phyloP scores from a whole-genome alignment of 352 stramenopile genomes.

The Pseudoperonospora humuli region DNA sequence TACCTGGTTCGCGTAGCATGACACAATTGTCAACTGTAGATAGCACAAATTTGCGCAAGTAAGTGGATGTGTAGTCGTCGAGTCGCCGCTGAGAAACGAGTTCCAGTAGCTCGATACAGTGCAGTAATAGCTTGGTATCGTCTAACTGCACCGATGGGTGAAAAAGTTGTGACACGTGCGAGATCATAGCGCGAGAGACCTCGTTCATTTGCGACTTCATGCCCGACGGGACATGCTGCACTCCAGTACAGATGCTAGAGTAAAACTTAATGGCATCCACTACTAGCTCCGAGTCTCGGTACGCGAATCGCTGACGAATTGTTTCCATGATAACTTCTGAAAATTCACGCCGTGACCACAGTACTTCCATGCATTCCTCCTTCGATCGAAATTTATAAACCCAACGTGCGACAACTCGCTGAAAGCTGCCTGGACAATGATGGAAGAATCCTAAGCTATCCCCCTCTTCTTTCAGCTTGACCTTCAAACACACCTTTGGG shows the following conservation, averaged over 20 bases:
- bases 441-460: conserved; percentile 82
- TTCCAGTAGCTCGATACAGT: conserved; percentile 82
- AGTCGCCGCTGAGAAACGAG: conserved; percentile 73
- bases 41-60: conserved; percentile 81
- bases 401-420: conserved; percentile 79
- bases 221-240: conserved; percentile 62
- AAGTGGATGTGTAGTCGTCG: conserved; percentile 81
- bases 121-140: conserved; percentile 73
- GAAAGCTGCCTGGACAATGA: conserved; percentile 80
- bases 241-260: conserved; percentile 64
- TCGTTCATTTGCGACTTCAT: conserved; percentile 83
- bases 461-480: conserved; percentile 77
- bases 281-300: conserved; percentile 76
- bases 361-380: conserved; percentile 73
- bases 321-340: conserved; percentile 85
- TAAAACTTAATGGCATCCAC: conserved; percentile 86
- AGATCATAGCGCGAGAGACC: conserved; percentile 77
- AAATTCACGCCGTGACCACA: conserved; percentile 75
- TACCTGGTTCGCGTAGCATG: conserved; percentile 57
- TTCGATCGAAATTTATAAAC: conserved; percentile 81
- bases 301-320: conserved; percentile 77
- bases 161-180: conserved; percentile 82
- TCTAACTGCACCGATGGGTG: conserved; percentile 79
- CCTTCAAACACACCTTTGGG: conserved; percentile 78
- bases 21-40: conserved; percentile 77